Evolutionary conservation across 345 rosid genomes (phyloP), one percentile per base, ranked within the genome.

Genomic region (Combretum micranthum): DNA sequence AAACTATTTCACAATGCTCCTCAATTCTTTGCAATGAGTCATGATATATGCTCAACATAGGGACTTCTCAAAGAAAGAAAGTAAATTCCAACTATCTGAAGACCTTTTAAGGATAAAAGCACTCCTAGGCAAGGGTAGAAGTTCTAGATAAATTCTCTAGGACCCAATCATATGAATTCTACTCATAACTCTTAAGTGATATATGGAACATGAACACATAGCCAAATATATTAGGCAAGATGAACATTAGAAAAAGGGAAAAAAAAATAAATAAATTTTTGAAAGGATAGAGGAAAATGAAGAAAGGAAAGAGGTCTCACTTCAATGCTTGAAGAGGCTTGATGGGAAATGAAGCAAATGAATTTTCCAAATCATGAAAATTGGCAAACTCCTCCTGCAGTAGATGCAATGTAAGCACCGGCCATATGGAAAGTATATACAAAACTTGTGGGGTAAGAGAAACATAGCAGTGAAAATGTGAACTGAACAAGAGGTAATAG

Each of bases 311-410:
- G 32, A 50, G 55, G 26, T 45, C 63, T 21, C 80, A 88, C 96
- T 83, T 81, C 18, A 85, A 88, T 19, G 90, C 94, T 78, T 83
- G 88, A 70, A 93, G 83, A 70, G 99, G 97, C 57, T 79, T 89
- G 47, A 73, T 71, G 5, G 97, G 88, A 82, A 93, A 86, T 23
- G 91, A 75, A 61, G 88, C 74, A 53, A 89, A n/a, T 19, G 97
- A 85, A 64, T 78, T 70, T 78, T 83, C 91, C 82, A 85, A 75
- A 81, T 84, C 94, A 74, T 62, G 73, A 37, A 88, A 62, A 57
- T 80, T 77, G 11, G 60, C 73, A 63, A 81, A 69, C 25, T 67
- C 82, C 32, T 86, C 96, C 98, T 92, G 87, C 53, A 74, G 73
- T n/a, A 68, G 64, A 62, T 57, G 57, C 61, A 56, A 48, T 54